Evolutionary conservation across 768 basidiomycete species (phyloP).

Genomic region (Suillus sp.): DNA sequence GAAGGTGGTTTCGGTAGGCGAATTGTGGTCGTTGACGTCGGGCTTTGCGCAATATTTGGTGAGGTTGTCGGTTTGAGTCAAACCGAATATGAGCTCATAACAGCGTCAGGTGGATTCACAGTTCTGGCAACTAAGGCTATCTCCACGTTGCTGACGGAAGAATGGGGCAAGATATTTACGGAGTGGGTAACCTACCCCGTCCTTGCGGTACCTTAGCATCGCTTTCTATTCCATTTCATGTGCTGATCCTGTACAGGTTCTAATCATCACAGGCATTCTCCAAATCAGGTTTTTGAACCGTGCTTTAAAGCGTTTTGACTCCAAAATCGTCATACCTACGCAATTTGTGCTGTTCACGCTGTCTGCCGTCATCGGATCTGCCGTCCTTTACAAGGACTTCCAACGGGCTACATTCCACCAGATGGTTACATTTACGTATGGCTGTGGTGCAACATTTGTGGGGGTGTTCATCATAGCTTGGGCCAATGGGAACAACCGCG

Average conservation of each 20-base stretch:
- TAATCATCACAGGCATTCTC: constrained; percentile 73
- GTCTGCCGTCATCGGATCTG: constrained; percentile 90
- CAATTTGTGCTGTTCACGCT: constrained; percentile 96
- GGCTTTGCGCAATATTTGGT: constrained; percentile 86
- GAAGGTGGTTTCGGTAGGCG: constrained; percentile 60
- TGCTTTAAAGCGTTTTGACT: constrained; percentile 91
- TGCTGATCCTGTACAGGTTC: constrained; percentile 47
- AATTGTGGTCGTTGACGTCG: constrained; percentile 84
- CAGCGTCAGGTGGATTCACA: constrained; percentile 78
- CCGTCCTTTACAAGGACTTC: constrained; percentile 94
- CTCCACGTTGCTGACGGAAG: constrained; percentile 78
- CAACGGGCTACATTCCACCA: constrained; percentile 78
- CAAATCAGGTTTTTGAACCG: constrained; percentile 85
- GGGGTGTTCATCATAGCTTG: constrained; percentile 90
- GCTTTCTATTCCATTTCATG: constrained; percentile 4
- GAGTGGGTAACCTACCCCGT: constrained; percentile 85
- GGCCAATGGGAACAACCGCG: constrained; percentile 37
- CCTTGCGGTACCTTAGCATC: constrained; percentile 51
- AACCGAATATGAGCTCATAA: constrained; percentile 9
- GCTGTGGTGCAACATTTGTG: constrained; percentile 84
- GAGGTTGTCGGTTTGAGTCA: constrained; percentile 16
- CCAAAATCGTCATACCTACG: constrained; percentile 92
- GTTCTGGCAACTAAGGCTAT: constrained; percentile 93
- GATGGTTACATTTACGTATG: constrained; percentile 82
- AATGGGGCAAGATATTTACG: constrained; percentile 76